Conservation (phyloP, 495 filamentous ascomycete genomes). For the Penicillium bialowiezense region DNA sequence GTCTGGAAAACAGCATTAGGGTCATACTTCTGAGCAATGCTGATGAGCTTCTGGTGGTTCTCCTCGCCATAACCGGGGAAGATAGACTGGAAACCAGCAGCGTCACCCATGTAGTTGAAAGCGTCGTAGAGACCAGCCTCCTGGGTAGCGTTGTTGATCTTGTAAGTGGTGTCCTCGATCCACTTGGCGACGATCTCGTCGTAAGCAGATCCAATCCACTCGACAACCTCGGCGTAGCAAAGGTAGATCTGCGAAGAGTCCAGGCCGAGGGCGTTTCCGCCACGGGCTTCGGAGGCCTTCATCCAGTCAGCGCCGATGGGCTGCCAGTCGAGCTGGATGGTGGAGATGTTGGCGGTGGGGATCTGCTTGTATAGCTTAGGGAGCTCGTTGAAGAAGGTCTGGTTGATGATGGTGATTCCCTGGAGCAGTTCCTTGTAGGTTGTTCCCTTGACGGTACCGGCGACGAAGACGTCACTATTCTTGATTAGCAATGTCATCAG, state of each 20-base stretch:
- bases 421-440: slow-evolving; percentile 25
- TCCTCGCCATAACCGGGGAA: slow-evolving; percentile 46
- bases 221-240: slow-evolving; percentile 38
- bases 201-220: slow-evolving; percentile 34
- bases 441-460: slow-evolving; percentile 33
- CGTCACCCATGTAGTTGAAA: slow-evolving; percentile 35
- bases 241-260: slow-evolving; percentile 32
- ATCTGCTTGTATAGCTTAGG: slow-evolving; percentile 30
- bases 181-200: slow-evolving; percentile 29
- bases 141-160: slow-evolving; percentile 33
- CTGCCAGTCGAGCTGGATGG: slow-evolving; percentile 42
- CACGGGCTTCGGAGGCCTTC: slow-evolving; percentile 26
- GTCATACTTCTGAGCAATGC: slow-evolving; percentile 46
- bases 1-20: slow-evolving; percentile 49
- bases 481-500: slow-evolving; percentile 3
- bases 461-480: slow-evolving; percentile 33
- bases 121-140: slow-evolving; percentile 29
- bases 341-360: slow-evolving; percentile 30
- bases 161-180: slow-evolving; percentile 32
- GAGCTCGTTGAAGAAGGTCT: slow-evolving; percentile 33
- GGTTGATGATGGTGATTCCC: slow-evolving; percentile 37
- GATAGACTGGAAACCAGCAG: slow-evolving; percentile 32
- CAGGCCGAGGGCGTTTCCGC: slow-evolving; percentile 45
- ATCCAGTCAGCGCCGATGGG: slow-evolving; percentile 44
- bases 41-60: slow-evolving; percentile 35